Evolutionary conservation across 1,139 yeast species (phyloP), one percentile per base, ranked within the genome.

Genomic region (Trichomonascaceae sp.): DNA sequence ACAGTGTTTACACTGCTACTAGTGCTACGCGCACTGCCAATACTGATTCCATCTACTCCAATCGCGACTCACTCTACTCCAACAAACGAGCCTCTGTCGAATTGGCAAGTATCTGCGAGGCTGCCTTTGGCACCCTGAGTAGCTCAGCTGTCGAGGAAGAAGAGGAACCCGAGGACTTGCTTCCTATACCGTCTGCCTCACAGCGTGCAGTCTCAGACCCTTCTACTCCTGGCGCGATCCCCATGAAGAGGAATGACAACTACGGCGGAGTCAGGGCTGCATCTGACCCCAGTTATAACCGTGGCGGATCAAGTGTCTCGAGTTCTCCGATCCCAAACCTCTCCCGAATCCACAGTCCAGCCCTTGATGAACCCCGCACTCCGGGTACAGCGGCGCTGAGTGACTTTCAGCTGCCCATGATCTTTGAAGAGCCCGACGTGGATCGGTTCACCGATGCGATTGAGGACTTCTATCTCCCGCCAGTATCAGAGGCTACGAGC

Each of bases 361-460:
- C 34, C n/a, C 36, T 41, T 3, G 40, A 37, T 11, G 29, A 37
- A 3, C 27, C 40, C 3, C 29, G 42, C 2, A 37, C 42, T 6
- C 39, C 42, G 17, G 34, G 38, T 6, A 11, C 30, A 13, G 17
- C 40, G 9, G 30, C 29, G 4, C 30, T 26, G 15, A 31, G 32
- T 16, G 28, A 29, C 6, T 47, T 37, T 31, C 32, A 45, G 9
- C 35, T 57, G 37, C 62, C 62, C 3, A 56, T 56, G 56, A 55
- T 57, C 18, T 57, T 57, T 34, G 63, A 58, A 38, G 63, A 58
- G 34, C n/a, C n/a, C n/a, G 23, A 20, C 6, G 9, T 11, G 11
- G 61, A 57, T 36, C 37, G 60, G 33, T 57, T 57, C 39, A 60
- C 61, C 4, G 61, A 57, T 36, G 59, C 56, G 5, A 43, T 56